These are phyloP conservation scores for Gaultheria prostrata DNA, from an alignment of 148 eudicot genomes.

Conservation along the genomic window DNA sequence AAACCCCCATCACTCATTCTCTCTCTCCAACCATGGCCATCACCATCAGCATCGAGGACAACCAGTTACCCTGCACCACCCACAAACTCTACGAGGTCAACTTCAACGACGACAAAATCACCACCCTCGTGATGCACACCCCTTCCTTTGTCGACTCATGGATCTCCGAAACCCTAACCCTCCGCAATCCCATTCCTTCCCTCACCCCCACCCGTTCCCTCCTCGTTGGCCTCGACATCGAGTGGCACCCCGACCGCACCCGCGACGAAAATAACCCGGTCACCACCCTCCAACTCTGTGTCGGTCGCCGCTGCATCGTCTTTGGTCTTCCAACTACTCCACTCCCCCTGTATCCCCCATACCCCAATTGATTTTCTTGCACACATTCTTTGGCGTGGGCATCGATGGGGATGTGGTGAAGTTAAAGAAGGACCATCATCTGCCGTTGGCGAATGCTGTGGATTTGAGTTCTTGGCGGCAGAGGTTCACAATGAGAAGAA, in stretches of 20 bases:
- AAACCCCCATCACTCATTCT: too few relatives aligned
- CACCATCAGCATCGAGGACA: neutral
- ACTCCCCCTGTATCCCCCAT: constrained; percentile 16
- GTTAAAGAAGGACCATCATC: neutral
- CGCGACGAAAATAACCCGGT: constrained; percentile 18
- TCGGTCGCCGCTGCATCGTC: constrained; percentile 23
- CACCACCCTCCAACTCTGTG: constrained; percentile 38
- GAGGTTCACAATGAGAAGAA: neutral
- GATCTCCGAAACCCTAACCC: constrained; percentile 10
- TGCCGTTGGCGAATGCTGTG: neutral
- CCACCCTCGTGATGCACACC: constrained; percentile 12
- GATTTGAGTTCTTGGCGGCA: neutral
- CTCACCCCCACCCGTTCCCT: neutral
- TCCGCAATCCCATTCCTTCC: neutral
- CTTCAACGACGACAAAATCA: neutral
- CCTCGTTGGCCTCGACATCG: constrained; percentile 21
- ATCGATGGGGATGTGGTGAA: neutral
- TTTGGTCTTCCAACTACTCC: constrained; percentile 25
- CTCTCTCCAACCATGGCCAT: neutral
- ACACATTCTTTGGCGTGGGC: neutral
- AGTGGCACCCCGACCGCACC: constrained; percentile 15
- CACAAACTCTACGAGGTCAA: constrained; percentile 15
- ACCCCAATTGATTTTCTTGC: constrained; percentile 12
- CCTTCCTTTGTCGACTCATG: constrained; percentile 16
- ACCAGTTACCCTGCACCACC: neutral